Conservation (phyloP, 2,329 filamentous ascomycete genomes). For the Beauveria bassiana region DNA sequence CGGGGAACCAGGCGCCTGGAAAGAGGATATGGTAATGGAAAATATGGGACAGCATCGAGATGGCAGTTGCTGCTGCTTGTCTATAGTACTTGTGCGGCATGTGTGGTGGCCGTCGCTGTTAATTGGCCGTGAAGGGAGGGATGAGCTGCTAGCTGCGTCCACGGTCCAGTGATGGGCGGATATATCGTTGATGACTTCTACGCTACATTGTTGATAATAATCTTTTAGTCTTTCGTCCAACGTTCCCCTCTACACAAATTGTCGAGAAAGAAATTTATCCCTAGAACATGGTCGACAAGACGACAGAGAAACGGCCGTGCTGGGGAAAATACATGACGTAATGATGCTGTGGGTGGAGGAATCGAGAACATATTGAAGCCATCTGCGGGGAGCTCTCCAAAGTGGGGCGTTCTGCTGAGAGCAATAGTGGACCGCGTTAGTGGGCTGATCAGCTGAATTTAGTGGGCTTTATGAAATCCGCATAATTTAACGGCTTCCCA, state of each 20-base stretch:
- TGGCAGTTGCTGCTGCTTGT: not conserved
- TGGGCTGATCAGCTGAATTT: not conserved
- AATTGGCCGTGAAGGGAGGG: not conserved
- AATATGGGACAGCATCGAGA: not conserved
- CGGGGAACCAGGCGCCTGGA: not conserved
- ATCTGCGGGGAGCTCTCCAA: not conserved
- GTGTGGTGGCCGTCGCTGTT: not conserved
- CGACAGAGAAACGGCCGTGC: not conserved
- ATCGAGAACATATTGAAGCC: not conserved
- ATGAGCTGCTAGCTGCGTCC: not conserved
- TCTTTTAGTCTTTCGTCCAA: too few relatives aligned
- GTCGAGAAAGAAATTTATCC: too few relatives aligned
- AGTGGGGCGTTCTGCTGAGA: not conserved
- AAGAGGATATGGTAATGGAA: not conserved
- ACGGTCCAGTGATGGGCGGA: not conserved
- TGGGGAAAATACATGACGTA: conserved; percentile 3
- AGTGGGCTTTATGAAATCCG: too few relatives aligned
- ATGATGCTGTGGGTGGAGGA: not conserved
- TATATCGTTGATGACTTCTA: not conserved
- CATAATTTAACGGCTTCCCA: too few relatives aligned
- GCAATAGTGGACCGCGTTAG: too few relatives aligned
- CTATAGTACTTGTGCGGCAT: not conserved
- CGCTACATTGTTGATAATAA: too few relatives aligned
- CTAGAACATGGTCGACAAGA: not conserved
- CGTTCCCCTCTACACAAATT: too few relatives aligned